Conservation (phyloP, 2,329 filamentous ascomycete species). For the Aspergillus fumigatiaffinis region DNA sequence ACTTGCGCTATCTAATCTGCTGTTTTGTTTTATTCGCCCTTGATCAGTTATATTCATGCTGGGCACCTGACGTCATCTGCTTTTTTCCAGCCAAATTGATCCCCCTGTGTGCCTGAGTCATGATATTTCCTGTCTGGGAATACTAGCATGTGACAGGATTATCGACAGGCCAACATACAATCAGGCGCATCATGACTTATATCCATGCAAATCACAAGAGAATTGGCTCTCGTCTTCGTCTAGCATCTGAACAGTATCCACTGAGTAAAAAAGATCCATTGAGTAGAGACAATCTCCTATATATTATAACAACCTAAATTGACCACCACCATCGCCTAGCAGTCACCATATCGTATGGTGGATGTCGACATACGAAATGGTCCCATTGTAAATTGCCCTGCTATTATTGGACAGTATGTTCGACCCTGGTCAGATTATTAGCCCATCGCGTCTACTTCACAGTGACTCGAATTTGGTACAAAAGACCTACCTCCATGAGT, state of each 20-base stretch:
- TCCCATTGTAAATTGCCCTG: background rate
- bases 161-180: background rate
- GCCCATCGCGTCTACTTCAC: background rate
- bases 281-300: background rate
- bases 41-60: background rate
- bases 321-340: too few relatives aligned
- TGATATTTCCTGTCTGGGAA: background rate
- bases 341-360: background rate
- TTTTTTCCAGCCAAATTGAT: too few relatives aligned
- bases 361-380: background rate
- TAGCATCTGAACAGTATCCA: background rate
- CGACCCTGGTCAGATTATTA: background rate
- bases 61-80: background rate
- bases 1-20: background rate
- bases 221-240: too few relatives aligned
- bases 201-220: too few relatives aligned
- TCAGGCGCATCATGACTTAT: background rate
- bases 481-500: background rate
- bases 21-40: background rate
- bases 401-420: background rate
- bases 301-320: background rate
- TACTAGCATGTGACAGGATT: background rate
- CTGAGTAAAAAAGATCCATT: background rate
- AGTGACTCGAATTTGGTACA: background rate
- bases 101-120: background rate